Evolutionary conservation across 1,284 basidiomycete genomes (phyloP).

Genomic region (Trichosporon inkin): DNA sequence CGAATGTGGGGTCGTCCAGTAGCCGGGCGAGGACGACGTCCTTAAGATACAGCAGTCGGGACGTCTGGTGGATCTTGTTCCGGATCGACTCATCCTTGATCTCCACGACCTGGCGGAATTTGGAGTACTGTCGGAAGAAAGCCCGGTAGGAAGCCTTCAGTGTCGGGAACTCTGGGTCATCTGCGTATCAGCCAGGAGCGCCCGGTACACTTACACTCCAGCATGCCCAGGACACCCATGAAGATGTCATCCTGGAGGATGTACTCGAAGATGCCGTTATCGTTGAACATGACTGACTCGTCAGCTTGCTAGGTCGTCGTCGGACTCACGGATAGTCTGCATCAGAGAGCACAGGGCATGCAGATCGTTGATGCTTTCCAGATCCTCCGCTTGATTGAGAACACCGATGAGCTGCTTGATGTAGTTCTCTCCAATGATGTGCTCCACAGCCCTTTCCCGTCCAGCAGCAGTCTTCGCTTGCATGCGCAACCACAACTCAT

Average conservation of each 20-base stretch:
- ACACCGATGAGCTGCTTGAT: slow-evolving; percentile 80
- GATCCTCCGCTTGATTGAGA: slow-evolving; percentile 81
- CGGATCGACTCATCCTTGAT: slow-evolving; percentile 69
- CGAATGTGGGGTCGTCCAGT: slow-evolving; percentile 94
- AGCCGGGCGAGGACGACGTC: slow-evolving; percentile 94
- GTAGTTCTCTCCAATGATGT: slow-evolving; percentile 70
- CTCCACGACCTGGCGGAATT: slow-evolving; percentile 79
- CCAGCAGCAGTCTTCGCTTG: slow-evolving; percentile 41
- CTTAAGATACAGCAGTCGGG: slow-evolving; percentile 93
- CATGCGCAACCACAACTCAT: slow-evolving; percentile 43
- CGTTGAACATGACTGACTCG: slow-evolving; percentile 82
- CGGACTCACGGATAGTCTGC: slow-evolving; percentile 84
- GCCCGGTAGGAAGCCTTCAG: slow-evolving; percentile 96
- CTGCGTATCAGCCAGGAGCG: slow-evolving; percentile 51
- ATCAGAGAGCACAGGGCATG: slow-evolving; percentile 87
- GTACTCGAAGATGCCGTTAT: slow-evolving; percentile 91
- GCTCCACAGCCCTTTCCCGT: slow-evolving; percentile 71
- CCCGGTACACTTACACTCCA: slow-evolving; percentile 71
- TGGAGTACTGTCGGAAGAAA: slow-evolving; percentile 74
- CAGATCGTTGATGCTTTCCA: slow-evolving; percentile 81
- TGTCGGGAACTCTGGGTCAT: slow-evolving; percentile 92
- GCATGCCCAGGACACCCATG: slow-evolving; percentile 87
- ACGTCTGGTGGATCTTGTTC: slow-evolving; percentile 91
- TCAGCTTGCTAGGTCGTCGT: slow-evolving; percentile 10
- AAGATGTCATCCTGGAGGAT: slow-evolving; percentile 91